Evolutionary conservation across 345 rosid genomes (phyloP), one percentile per base, ranked within the genome.

Genomic region (Linum lewisii): DNA sequence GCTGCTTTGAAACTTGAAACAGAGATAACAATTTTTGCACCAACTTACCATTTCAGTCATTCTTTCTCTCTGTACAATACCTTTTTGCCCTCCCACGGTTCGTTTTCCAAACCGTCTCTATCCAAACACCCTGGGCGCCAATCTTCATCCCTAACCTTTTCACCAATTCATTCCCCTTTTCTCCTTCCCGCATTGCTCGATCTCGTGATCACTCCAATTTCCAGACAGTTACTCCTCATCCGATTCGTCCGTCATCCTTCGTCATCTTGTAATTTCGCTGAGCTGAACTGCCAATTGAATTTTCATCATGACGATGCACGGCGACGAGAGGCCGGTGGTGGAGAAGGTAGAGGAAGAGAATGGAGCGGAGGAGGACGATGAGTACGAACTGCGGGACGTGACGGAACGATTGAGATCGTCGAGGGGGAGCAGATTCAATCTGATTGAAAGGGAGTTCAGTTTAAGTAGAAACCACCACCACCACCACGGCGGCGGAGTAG

Each of bases 351-450:
- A 13, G 5, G 54, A 56, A 2, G 49, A 19, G 42, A 9, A 15
- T 54, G 37, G 8, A 19, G 53, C 57, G 21, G 57, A 25, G 64
- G 57, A 26, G 4, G 20, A 57, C 49, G 70, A 63, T 22, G 72
- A 82, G 16, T 81, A 73, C 49, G 69, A 63, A 50, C 65, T 80
- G 7, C 75, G 70, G 6, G 84, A 84, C 7, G 21, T 79, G 1
- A 67, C 57, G 64, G 86, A 84, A 13, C 50, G 68, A 25, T 72
- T 75, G 44, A 74, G 63, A 42, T 80, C 84, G 15, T 73, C 84
- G 11, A 62, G 63, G 42, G 75, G 78, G 29, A 77, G 83, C 55
- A 62, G 75, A 63, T 78, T 87, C 63, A 64, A 81, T 62, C 72
- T 82, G 53, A 62, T 79, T 0, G 70, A 72, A 26, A 64, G 66